Evolutionary conservation across 441 rosid species (phyloP).

Genomic region (Populus hybrid): DNA sequence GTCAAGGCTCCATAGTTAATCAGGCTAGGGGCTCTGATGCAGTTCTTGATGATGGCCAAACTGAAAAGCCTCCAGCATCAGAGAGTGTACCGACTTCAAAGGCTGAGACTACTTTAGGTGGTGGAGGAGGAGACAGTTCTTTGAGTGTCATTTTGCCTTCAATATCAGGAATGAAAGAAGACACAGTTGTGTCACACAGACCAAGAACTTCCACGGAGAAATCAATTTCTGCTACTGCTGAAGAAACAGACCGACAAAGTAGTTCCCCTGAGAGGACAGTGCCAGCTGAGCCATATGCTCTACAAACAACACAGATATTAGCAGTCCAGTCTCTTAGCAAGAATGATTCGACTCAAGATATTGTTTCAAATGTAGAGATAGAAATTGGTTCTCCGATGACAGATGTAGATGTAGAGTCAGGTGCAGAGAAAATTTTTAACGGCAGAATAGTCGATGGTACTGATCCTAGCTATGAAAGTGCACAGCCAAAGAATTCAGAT

Average conservation of each 20-base stretch:
- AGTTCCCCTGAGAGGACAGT: constrained; percentile 19
- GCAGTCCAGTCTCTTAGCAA: constrained; percentile 22
- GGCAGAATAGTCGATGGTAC: constrained; percentile 11
- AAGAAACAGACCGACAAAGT: constrained; percentile 37
- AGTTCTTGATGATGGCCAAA: not conserved
- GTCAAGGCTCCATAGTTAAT: constrained; percentile 15
- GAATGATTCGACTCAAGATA: constrained; percentile 23
- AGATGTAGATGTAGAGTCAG: constrained; percentile 21
- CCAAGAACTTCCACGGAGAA: constrained; percentile 21
- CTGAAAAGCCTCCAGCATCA: constrained; percentile 1
- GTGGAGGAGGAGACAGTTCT: constrained; percentile 6
- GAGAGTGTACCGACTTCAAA: not conserved
- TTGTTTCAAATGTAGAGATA: constrained; percentile 19
- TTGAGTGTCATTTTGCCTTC: not conserved
- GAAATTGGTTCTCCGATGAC: constrained; percentile 24
- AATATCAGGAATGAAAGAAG: not conserved
- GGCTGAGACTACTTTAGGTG: constrained; percentile 22
- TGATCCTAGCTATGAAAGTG: constrained; percentile 26
- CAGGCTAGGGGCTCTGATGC: not conserved
- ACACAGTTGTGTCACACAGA: not conserved
- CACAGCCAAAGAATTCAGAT: constrained; percentile 28
- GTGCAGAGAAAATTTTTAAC: constrained; percentile 24
- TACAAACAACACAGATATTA: constrained; percentile 27
- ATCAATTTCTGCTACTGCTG: constrained; percentile 7
- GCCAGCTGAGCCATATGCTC: constrained; percentile 17